Evolutionary conservation across 768 basidiomycete genomes (phyloP), one percentile per base, ranked within the genome.

Genomic region (Clitopilus hobsonii): DNA sequence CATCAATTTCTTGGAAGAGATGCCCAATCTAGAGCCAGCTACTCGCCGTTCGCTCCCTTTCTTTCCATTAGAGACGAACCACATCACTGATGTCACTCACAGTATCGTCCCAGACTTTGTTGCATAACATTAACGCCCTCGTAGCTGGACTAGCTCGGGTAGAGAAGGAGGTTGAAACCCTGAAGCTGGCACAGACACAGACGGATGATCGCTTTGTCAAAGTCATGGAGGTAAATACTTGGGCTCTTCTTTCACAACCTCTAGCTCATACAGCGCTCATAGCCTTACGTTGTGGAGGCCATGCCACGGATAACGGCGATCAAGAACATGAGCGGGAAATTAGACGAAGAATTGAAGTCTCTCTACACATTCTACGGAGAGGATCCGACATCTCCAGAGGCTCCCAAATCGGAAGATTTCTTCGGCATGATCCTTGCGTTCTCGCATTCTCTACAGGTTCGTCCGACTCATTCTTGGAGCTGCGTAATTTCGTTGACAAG

Each of bases 21-120:
- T 91, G 61, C 86, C 91, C 1, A 85, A 83, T 64, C 61, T 97
- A 2, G 91, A 94, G 65, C 82, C 90, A 3, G 94, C 91, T 8
- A 88, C 91, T 20, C 79, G 91, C 61, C 75, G 94, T 92, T 63
- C 60, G 79, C 64, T 22, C 24, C 8, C 30, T 47, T 8, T 5
- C 11, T 47, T 16, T 60, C 26, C 52, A 48, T 4, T 24, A 26
- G 14, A 18, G 20, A 28, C 56, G 7, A 49, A n/a, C 52, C 41
- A 3, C 6, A 32, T 18, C 28, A 45, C 24, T 32, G 30, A 52
- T 8, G 14, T 3, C 2, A 22, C 1, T 32, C 24, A 5, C 56
- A 94, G 93, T 93, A 1, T 93, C 92, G n/a, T 77, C 88, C 2
- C 83, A 86, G 57, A 80, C 78, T 0, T 71, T 88, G 8, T 64